Evolutionary conservation across 371 early-diverging fungal genomes (phyloP), one percentile per base, ranked within the genome.

Genomic region (Zopfochytrium polystomum): DNA sequence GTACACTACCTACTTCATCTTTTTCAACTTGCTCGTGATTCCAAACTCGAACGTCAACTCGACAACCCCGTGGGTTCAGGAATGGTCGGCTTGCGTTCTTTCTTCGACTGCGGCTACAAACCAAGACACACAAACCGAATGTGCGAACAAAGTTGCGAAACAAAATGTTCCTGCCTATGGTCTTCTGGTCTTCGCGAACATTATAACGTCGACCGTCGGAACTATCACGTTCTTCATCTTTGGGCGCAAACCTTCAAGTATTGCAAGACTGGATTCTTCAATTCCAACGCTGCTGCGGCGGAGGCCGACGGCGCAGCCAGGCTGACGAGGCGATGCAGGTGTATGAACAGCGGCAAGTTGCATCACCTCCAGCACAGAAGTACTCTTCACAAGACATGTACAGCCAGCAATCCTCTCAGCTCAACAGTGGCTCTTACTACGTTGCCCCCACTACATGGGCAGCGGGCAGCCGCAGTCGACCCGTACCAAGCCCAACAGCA

Each of bases 121-220:
- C 7, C 35, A 11, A 3, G 50, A 54, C 20, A 38, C 18, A 7
- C 85, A 87, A 60, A 67, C 81, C 52, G 50, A 20, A 5, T 84
- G 71, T 51, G 67, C 72, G 0, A 55, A 48, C 5, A 46, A 62
- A 0, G 61, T 80, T 32, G 56, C 68, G 2, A 58, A 70, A 2
- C 31, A 50, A 13, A 54, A 72, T 48, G 43, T 85, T 33, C 87
- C 87, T 13, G 76, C 84, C 0, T 82, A 76, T 56, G 65, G 79
- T 0, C 42, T 85, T 18, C 81, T 85, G 72, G 67, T 85, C 33
- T 73, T 80, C 2, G 80, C 85, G n/a, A 83, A 85, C 45, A 53
- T 73, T 4, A 55, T 82, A n/a, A 79, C 82, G 5, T 78, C 84
- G 22, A 32, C 74, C 1, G 76, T 83, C 61, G 87, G 87, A 23